Evolutionary conservation across 192 early-diverging fungal species (phyloP), one percentile per base, ranked within the genome.

Genomic region (Coemansia sp.): DNA sequence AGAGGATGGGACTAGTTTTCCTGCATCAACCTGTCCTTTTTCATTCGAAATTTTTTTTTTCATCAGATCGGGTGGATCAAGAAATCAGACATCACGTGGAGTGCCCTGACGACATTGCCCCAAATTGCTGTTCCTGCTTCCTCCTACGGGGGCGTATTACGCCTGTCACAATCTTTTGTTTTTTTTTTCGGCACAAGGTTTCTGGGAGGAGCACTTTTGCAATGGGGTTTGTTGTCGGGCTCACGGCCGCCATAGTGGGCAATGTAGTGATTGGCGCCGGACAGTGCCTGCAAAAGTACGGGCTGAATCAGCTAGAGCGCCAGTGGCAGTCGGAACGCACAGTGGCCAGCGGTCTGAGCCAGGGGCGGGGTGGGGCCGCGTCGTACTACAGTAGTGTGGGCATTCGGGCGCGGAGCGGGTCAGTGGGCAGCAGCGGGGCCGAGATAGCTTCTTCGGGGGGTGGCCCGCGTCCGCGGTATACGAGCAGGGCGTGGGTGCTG

Each of bases 251-350:
- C 7, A 17, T 75, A 11, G 33, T 52, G 43, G 71, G 71, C 36
- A 75, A 75, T 21, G 54, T 67, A 32, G 71, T 75, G 5, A 75
- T 75, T 46, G 71, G 71, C 34, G 41, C 56, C 7, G 71, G 64
- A 12, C 71, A 75, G 42, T 75, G 71, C 42, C 16, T 75, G 52
- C 71, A 75, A 48, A 75, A 75, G 38, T 56, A 60, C 37, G 71
- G 60, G 36, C 49, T 75, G 26, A 75, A 67, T 26, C 20, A 17
- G 32, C 56, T 75, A 37, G 53, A 67, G 51, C 55, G 54, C 44
- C 57, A 64, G 39, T 59, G 47, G 51, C 59, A 70, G n/a, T 18
- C 41, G 18, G 53, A 41, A 39, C 48, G 44, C 13, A 44, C 23
- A 8, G 16, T 39, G 18, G 41, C 47, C 7, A 47, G 58, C 30